Evolutionary conservation across 371 early-diverging fungal species (phyloP), one percentile per base, ranked within the genome.

Genomic region (Mucor circinelloides): DNA sequence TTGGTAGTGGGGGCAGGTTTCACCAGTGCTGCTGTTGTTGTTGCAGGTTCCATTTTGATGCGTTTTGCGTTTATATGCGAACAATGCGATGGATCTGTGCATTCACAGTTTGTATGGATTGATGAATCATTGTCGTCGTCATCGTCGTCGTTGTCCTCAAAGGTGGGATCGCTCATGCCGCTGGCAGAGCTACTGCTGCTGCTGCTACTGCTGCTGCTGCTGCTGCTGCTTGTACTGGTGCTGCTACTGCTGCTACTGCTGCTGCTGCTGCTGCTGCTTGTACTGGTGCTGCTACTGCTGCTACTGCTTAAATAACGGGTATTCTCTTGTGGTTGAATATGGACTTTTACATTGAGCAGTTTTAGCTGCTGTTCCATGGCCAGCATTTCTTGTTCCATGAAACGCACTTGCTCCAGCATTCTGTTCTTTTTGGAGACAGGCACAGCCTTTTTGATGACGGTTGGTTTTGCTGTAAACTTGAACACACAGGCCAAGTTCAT

Each of bases 401-500:
- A 48, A 25, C 70, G 69, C 2, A 82, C 74, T 59, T 79, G 72
- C 27, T 75, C 73, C 40, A 79, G 36, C 58, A 82, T 48, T 57
- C 71, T 70, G 34, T 70, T 77, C 21, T 75, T 71, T 58, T 77
- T 82, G 0, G 79, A 75, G 0, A 69, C 48, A 0, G 79, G 70
- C 23, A 82, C 63, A 6, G 68, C 27, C 31, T 75, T 79, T 38
- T 76, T 79, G 2, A 67, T 31, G 9, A 76, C 58, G 7, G 72
- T 76, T 10, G 83, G 83, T 48, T 78, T 80, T 13, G 70, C 68
- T 17, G 72, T 76, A 54, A 72, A 70, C 44, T 76, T 76, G 55
- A 80, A 82, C 1, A 82, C 67, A 57, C 83, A 82, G 8, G 74
- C 50, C 21, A 75, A 48, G 42, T 63, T 70, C 72, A 75, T 80